These are phyloP conservation scores for Saccharum officinarum DNA, from an alignment of 176 grass and related monocot species.

Conservation along the genomic window DNA sequence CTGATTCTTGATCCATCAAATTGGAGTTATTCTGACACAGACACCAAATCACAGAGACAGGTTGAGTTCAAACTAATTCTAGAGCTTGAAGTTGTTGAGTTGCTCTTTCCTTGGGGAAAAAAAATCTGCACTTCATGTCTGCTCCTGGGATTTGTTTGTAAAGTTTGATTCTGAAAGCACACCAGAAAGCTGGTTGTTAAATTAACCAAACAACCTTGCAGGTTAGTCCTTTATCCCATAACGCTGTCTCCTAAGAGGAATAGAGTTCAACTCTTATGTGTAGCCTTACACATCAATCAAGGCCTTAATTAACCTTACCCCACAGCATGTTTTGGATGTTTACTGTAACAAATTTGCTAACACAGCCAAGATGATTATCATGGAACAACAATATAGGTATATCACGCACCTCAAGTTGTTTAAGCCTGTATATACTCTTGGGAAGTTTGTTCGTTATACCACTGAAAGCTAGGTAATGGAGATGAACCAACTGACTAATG, in stretches of 20 bases:
- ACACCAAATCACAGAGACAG: background rate
- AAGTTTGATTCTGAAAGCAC: conserved; percentile 1
- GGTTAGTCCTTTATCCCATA: background rate
- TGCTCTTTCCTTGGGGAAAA: background rate
- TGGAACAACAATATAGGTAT: conserved; percentile 14
- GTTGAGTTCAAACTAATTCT: background rate
- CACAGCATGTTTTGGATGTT: conserved; percentile 35
- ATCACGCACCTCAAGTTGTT: conserved; percentile 38
- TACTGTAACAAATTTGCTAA: conserved; percentile 32
- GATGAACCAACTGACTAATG: conserved; percentile 45
- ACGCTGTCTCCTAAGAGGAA: background rate
- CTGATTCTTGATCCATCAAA: conserved; percentile 13
- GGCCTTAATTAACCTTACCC: background rate
- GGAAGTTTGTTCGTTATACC: conserved; percentile 37
- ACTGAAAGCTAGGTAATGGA: conserved; percentile 52
- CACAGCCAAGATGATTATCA: conserved; percentile 17
- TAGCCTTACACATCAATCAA: conserved; percentile 19
- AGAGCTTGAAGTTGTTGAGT: background rate
- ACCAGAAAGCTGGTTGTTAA: too few species aligned
- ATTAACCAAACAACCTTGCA: background rate
- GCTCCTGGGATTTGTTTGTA: background rate
- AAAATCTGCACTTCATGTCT: background rate
- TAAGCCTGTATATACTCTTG: conserved; percentile 36
- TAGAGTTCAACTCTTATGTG: too few species aligned
- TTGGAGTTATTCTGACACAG: background rate